Evolutionary conservation across 306 rosid species (phyloP), one percentile per base, ranked within the genome.

Genomic region (Delonix regia): DNA sequence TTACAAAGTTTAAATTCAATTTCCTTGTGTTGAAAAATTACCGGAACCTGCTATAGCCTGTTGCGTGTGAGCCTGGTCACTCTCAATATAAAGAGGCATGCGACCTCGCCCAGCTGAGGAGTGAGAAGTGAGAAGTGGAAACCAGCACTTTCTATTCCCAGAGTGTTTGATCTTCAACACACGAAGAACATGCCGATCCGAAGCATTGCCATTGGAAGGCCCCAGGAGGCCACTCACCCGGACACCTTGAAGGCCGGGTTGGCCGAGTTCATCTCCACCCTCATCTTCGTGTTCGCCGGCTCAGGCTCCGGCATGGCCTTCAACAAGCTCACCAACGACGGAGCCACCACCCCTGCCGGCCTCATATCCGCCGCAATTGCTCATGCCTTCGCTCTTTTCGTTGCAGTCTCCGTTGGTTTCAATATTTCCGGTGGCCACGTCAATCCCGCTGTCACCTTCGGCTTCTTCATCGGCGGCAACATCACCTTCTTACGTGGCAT

Each of bases 401-500:
- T 94, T 14, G 98, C 88, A 2, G 98, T 94, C 72, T 8, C 98
- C 63, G 83, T 90, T 34, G 49, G 74, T 0, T 94, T 93, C 38
- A 94, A 94, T 85, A 90, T 94, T 86, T 94, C 98, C 69, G 97
- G 97, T 14, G 98, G 97, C 16, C 98, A 94, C 81, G 97, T 94
- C 41, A 94, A 94, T 90, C 97, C 98, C 11, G 97, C 97, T 15
- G 98, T 94, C 44, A 94, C 98, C 42, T 92, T 94, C 82, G 98
- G 97, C 0, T 88, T 88, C 59, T 92, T 94, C 80, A 5, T 94
- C 33, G 98, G 97, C 6, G 98, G 98, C 0, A 89, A 94, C 81
- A 94, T 94, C 91, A 47, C 88, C 48, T 71, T 94, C 69, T 83
- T 92, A 51, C 96, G 97, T 21, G 93, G 94, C 10, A 22, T 94